phyloP scores from a whole-genome alignment of 2,329 filamentous ascomycete species.

The Tolypocladium endophyticum region DNA sequence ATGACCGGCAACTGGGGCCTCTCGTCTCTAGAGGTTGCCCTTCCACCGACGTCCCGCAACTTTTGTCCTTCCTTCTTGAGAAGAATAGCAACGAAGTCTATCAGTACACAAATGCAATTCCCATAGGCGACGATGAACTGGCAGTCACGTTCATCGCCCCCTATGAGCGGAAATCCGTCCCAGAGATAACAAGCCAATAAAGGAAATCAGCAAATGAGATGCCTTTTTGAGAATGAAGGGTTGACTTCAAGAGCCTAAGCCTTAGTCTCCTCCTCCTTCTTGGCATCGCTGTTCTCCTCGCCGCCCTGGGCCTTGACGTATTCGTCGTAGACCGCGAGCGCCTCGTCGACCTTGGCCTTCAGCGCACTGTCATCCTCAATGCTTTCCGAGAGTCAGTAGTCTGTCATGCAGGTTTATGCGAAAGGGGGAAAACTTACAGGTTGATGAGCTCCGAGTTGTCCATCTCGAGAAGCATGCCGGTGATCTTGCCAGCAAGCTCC shows the following conservation, averaged over 20 bases:
- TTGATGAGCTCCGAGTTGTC: constrained; percentile 89
- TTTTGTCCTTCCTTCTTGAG: constrained; percentile 24
- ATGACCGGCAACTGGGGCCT: constrained; percentile 1
- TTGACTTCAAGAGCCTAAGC: constrained; percentile 16
- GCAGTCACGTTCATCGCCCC: constrained; percentile 14
- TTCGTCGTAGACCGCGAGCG: constrained; percentile 93
- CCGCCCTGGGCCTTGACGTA: constrained; percentile 79
- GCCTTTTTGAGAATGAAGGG: constrained; percentile 4
- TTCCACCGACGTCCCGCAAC: constrained; percentile 19
- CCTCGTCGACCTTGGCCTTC: constrained; percentile 93
- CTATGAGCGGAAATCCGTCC: neutral
- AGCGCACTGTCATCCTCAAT: constrained; percentile 85
- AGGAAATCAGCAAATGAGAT: constrained; percentile 20
- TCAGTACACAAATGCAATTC: constrained; percentile 27
- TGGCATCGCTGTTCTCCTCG: constrained; percentile 27
- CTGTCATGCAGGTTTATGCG: constrained; percentile 8
- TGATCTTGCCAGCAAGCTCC: constrained; percentile 97
- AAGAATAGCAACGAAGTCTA: constrained; percentile 30
- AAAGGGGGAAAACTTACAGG: constrained; percentile 58
- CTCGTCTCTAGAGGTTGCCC: constrained; percentile 3
- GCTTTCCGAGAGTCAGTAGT: constrained; percentile 33
- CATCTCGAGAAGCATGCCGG: constrained; percentile 99
- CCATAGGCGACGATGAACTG: constrained; percentile 14
- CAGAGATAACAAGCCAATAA: constrained; percentile 4
- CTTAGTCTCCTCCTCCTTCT: constrained; percentile 38